Evolutionary conservation across 2,329 filamentous ascomycete genomes (phyloP).

Genomic region (Dactylellina leptospora): DNA sequence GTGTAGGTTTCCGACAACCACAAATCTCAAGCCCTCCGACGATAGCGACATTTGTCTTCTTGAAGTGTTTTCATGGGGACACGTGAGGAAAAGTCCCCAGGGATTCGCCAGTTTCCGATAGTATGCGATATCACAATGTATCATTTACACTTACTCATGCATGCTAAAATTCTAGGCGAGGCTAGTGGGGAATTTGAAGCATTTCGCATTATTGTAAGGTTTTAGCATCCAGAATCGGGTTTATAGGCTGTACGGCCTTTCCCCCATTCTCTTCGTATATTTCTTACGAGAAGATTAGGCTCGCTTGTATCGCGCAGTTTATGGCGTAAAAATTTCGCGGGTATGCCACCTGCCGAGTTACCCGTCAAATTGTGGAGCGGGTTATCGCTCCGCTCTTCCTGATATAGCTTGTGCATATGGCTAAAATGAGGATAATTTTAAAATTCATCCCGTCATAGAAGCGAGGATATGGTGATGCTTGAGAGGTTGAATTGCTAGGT

Average conservation of each 20-base stretch:
- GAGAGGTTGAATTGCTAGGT: no score
- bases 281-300: no score
- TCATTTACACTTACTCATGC: background rate
- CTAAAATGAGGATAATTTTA: constrained; percentile 16
- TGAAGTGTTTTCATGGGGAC: background rate
- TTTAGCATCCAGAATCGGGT: no score
- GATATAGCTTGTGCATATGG: constrained; percentile 4
- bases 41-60: constrained; percentile 2
- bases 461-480: background rate
- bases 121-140: background rate
- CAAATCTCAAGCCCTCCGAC: constrained; percentile 18
- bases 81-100: background rate
- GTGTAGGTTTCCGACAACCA: constrained; percentile 47
- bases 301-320: no score
- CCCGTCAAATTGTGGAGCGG: constrained; percentile 16
- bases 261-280: no score
- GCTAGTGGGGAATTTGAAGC: no score
- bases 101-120: no score
- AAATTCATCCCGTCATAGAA: background rate
- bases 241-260: no score
- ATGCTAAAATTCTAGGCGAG: background rate
- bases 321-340: background rate
- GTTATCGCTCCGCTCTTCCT: constrained; percentile 35
- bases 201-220: no score
- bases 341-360: constrained; percentile 3